Percentiles rank a stretch among this genome's conserved stretches.
Conservation (phyloP, 1,139 yeast genomes). For the Wickerhamiella infanticola region DNA sequence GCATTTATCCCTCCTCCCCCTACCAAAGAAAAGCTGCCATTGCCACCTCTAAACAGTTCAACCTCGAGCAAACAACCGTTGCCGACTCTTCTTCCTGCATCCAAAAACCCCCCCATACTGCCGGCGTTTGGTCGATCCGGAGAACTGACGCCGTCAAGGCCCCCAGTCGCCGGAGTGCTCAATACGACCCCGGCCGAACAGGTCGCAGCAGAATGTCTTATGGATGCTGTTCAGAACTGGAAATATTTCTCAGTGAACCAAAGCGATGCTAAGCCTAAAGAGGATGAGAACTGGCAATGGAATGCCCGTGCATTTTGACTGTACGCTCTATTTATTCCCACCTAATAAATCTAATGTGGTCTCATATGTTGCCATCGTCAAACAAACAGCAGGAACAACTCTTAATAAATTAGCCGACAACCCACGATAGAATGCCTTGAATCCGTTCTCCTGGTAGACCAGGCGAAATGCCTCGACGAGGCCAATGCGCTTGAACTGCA, state of each 20-base stretch:
- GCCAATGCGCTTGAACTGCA: slow-evolving; percentile 31
- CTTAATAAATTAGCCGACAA: slow-evolving; percentile 63
- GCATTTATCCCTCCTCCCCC: not conserved
- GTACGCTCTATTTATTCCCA: not conserved
- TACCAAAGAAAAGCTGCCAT: not conserved
- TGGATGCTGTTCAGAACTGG: not conserved
- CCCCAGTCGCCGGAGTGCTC: not conserved
- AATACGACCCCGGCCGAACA: not conserved
- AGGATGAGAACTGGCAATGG: not conserved
- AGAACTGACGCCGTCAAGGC: not conserved
- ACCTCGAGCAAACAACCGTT: not conserved
- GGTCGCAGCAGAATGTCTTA: not conserved
- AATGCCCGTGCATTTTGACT: not conserved
- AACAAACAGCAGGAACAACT: slow-evolving; percentile 71
- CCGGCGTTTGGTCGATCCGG: not conserved
- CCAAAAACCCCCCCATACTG: not conserved
- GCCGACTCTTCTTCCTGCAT: not conserved
- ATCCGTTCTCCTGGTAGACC: slow-evolving; percentile 34
- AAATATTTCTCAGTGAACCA: not conserved
- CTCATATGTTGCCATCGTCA: slow-evolving; percentile 83
- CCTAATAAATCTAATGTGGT: not conserved
- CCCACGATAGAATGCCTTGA: slow-evolving; percentile 64
- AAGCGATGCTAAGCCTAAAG: not conserved
- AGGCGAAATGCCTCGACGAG: slow-evolving; percentile 23
- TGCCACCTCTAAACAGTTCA: not conserved